Base-by-base conservation (phyloP, 495 filamentous ascomycete genomes). In the Neurospora hispaniola region DNA sequence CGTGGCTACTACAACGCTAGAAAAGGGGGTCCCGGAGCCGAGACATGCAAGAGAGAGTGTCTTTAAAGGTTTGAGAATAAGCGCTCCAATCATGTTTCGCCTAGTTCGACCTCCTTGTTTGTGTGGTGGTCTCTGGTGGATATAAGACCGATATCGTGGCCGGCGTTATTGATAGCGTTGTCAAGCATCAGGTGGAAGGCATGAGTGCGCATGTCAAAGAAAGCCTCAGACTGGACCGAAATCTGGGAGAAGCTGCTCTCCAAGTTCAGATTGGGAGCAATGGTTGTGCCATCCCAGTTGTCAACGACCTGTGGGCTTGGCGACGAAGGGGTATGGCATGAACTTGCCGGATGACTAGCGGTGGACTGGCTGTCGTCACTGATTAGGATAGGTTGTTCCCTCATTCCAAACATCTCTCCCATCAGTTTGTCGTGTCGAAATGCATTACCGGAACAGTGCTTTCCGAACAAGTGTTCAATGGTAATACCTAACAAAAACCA, bases 351-450 rank as follows among this genome's bases (percentile, higher is more conserved):
- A 6, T 75, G 75, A n/a, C 46, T 39, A 9, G 71, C 73, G 5
- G 75, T 81, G n/a, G 38, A 71, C 42, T 80, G 79, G 38, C 74
- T 79, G 6, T 77, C 75, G 0, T 72, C 44, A 18, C 69, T 68
- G 20, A 41, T 48, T 7, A 5, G 18, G 12, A 16, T 8, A 2
- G 46, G 35, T 35, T 46, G 27, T 14, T 18, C n/a, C 8, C 40
- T 54, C 0, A 78, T 69, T n/a, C 71, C 70, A 23, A 75, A 72
- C 41, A 69, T 69, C 27, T 69, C 59, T 20, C 73, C 74, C 88
- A 96, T 92, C 69, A 89, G 79, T 16, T 76, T 27, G 75, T 98
- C 94, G 74, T 96, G 89, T 14, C 81, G 79, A 75, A 96, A 96
- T 0, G 74, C 70, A 9, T 78, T 80, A 0, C 82, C 86, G 5